Evolutionary conservation across 2,329 filamentous ascomycete genomes (phyloP).

Genomic region (Phialocephala sp.): DNA sequence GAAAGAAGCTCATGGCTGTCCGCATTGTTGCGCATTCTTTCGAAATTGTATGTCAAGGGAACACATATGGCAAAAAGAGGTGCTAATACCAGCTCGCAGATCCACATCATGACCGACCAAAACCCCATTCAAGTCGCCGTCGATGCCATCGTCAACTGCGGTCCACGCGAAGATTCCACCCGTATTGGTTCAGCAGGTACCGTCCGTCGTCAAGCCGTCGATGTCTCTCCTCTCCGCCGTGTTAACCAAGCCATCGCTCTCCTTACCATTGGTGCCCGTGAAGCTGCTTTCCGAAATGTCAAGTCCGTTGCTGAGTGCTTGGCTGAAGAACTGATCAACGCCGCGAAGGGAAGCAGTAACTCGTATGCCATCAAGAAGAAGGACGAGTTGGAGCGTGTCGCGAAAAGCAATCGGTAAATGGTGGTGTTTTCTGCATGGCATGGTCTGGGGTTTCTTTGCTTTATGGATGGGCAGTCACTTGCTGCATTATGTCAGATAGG

Average conservation of each 20-base stretch:
- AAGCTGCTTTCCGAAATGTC: conserved; percentile 99
- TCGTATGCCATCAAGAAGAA: conserved; percentile 99
- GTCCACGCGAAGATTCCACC: conserved; percentile 99
- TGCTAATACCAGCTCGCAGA: conserved; percentile 57
- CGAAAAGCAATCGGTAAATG: conserved; percentile 99
- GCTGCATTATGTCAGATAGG: conserved; percentile 44
- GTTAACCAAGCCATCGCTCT: conserved; percentile 99
- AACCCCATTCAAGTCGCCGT: conserved; percentile 99
- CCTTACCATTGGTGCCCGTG: conserved; percentile 97
- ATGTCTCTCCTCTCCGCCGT: conserved; percentile 98
- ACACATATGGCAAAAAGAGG: conserved; percentile 16
- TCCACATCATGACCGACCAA: conserved; percentile 99
- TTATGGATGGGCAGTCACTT: conserved; percentile 40
- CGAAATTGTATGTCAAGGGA: conserved; percentile 83
- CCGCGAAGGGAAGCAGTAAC: conserved; percentile 99
- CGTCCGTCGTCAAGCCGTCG: conserved; percentile 99
- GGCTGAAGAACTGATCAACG: conserved; percentile 99
- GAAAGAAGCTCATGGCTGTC: conserved; percentile 99
- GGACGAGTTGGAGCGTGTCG: conserved; percentile 99
- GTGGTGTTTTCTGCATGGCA: conserved; percentile 41
- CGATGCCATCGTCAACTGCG: conserved; percentile 99
- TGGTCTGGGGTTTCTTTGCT: conserved; percentile 43
- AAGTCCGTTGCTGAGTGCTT: conserved; percentile 99
- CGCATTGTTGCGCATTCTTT: conserved; percentile 99
- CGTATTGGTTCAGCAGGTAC: conserved; percentile 99